Evolutionary conservation across 2,329 filamentous ascomycete species (phyloP), one percentile per base, ranked within the genome.

Genomic region (Grosmannia serpens): DNA sequence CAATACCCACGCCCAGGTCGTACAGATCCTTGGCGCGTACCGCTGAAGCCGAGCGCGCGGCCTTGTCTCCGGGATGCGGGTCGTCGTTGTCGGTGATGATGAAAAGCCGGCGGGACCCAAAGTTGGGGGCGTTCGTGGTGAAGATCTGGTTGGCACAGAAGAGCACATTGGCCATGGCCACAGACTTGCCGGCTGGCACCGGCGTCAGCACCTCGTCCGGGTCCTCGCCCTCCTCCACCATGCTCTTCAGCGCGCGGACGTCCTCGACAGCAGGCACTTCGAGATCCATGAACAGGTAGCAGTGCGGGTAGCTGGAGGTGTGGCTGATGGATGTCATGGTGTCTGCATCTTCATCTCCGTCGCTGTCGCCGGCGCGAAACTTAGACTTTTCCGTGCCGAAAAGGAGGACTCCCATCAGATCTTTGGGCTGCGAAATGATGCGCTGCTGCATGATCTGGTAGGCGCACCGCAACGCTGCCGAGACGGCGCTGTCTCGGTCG

Each of bases 141-240:
- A 99, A 96, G 56, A 97, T 88, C 68, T 96, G 91, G 64, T 97
- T 97, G 44, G 91, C 92, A 65, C 91, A 95, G 69, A 96, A 96
- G 1, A 99, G 78, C 2, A 99, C 80, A 66, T 91, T 95, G 11
- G 89, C 84, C 86, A 99, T 95, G 38, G 85, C 84, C 0, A 88
- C 85, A 1, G 79, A 75, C 58, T 91, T 84, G 3, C 59, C 31
- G 4, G 81, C 74, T 10, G 58, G 27, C 0, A 88, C 82, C 1
- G 91, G 85, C 7, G 79, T 78, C 41, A 97, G 73, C 4, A 96
- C 73, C 10, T 85, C 79, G 3, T 84, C 77, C 0, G 83, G 80
- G 59, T 87, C 84, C 51, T 89, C 86, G 35, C 86, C 89, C 38
- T 91, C 86, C 61, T 96, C 88, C 0, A 89, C 85, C 58, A 99